Percentiles rank a stretch among this genome's conserved stretches.
These are phyloP conservation scores for Colletotrichum eremochloae DNA, from an alignment of 2,329 filamentous ascomycete species.

Conservation along the genomic window DNA sequence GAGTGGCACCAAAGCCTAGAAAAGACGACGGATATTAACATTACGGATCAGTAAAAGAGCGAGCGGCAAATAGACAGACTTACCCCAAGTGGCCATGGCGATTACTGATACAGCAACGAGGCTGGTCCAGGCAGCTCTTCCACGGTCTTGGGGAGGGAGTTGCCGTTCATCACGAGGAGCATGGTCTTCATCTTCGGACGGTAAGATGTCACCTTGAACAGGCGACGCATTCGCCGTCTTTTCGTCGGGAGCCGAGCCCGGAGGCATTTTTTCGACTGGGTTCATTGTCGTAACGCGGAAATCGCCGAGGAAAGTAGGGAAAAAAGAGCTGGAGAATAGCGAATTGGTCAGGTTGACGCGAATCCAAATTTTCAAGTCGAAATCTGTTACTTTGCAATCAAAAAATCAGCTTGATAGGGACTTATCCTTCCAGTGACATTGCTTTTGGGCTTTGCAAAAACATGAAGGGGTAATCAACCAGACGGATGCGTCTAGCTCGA, in stretches of 20 bases:
- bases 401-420: background rate
- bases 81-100: conserved; percentile 31
- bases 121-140: conserved; percentile 13
- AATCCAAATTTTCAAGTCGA: no score
- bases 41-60: background rate
- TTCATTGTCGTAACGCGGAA: background rate
- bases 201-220: no score
- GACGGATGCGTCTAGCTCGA: background rate
- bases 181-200: background rate
- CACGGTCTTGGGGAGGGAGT: conserved; percentile 12
- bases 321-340: background rate
- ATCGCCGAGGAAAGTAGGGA: no score
- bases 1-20: conserved; percentile 14
- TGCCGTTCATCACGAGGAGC: background rate
- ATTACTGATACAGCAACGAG: conserved; percentile 21
- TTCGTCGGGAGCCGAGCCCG: background rate
- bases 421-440: background rate
- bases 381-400: background rate
- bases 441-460: background rate
- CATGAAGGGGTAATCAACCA: background rate
- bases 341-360: no score
- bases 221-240: background rate
- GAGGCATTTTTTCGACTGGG: background rate
- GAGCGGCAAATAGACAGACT: background rate
- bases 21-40: background rate